Conservation (phyloP, 805 yeast species). For the Sugiyamaella chiloensis region DNA sequence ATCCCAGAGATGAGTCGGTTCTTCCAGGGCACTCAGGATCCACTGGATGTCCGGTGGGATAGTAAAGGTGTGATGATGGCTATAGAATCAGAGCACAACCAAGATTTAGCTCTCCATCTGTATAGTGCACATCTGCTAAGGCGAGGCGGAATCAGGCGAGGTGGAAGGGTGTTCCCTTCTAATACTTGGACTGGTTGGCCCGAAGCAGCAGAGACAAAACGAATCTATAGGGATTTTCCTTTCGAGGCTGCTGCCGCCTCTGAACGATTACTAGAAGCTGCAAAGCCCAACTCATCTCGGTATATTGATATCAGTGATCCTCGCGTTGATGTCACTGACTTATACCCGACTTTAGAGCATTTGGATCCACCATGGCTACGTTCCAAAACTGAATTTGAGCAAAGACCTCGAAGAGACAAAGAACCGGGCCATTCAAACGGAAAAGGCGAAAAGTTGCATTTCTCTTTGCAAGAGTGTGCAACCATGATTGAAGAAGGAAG, state of each 20-base stretch:
- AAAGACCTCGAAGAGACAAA: background rate
- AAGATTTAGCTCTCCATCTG: constrained; percentile 61
- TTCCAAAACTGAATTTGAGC: too few species aligned
- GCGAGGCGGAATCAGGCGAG: constrained; percentile 37
- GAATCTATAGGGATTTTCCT: background rate
- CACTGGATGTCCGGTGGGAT: too few species aligned
- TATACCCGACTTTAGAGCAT: background rate
- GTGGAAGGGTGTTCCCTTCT: constrained; percentile 40
- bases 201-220: constrained; percentile 17
- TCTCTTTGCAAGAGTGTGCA: background rate
- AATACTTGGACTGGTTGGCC: constrained; percentile 64
- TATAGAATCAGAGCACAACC: constrained; percentile 27
- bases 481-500: background rate
- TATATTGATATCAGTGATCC: background rate
- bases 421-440: background rate
- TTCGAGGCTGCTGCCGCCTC: background rate
- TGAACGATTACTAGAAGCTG: constrained; percentile 2
- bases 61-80: too few species aligned
- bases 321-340: background rate
- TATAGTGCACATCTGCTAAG: constrained; percentile 51
- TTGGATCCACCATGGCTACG: constrained; percentile 1
- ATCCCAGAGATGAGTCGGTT: too few species aligned
- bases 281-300: background rate
- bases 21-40: too few species aligned
- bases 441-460: background rate